A percentile compares a stretch with the other conserved stretches of the same genome.
These are phyloP conservation scores for Phialemoniopsis sp. DNA, from an alignment of 2,329 filamentous ascomycete species.

Conservation along the genomic window DNA sequence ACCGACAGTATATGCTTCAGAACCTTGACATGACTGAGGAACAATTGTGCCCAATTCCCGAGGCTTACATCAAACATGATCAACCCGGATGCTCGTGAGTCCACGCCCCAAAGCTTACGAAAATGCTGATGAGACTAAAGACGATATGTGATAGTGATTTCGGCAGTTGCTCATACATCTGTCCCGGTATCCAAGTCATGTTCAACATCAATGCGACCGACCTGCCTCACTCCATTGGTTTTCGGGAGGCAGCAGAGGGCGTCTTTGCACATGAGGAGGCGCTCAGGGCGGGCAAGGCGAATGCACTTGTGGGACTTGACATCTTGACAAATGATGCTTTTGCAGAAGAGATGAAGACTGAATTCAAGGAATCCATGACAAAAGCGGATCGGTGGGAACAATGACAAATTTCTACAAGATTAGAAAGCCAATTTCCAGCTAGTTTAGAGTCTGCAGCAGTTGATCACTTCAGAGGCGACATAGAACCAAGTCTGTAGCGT, in stretches of 20 bases:
- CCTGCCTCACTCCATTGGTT: constrained; percentile 1
- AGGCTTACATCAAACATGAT: neutral
- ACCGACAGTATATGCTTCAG: constrained; percentile 3
- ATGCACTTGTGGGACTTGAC: constrained; percentile 1
- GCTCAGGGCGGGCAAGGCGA: constrained; percentile 2
- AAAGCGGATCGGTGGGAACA: constrained; percentile 1
- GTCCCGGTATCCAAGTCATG: constrained; percentile 2
- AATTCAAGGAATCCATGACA: constrained; percentile 2
- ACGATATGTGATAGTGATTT: neutral
- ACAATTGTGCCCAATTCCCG: neutral
- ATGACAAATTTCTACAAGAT: too few species aligned
- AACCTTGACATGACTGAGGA: constrained; percentile 1
- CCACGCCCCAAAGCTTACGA: neutral
- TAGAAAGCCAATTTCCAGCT: too few species aligned
- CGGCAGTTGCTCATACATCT: constrained; percentile 4
- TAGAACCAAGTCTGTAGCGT: too few species aligned
- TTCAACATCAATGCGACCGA: constrained; percentile 3
- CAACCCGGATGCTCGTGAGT: constrained; percentile 2
- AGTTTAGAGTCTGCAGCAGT: too few species aligned
- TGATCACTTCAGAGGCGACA: too few species aligned
- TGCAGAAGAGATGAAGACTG: constrained; percentile 1
- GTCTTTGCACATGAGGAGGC: constrained; percentile 1
- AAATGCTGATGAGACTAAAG: neutral
- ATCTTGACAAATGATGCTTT: constrained; percentile 2
- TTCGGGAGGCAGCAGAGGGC: constrained; percentile 1